Base-by-base conservation (phyloP, 2,329 filamentous ascomycete species). In the Diaporthe sp. region DNA sequence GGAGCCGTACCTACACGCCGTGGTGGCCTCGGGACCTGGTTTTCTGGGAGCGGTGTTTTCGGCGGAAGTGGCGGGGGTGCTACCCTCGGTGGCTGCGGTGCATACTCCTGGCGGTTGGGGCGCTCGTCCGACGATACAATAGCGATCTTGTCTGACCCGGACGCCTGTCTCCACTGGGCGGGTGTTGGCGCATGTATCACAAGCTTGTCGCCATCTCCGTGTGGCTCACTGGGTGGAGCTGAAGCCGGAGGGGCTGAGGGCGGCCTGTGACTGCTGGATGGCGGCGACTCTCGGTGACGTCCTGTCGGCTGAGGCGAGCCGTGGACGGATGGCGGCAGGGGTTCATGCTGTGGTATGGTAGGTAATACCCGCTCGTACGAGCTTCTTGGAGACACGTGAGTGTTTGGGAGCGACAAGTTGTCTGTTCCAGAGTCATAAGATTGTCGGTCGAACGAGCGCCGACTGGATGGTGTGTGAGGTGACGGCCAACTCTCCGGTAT, bases 41-140 rank as follows among this genome's bases (percentile, higher is more conserved):
- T 82, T 75, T 91, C 92, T 0, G 89, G 90, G 4, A 95, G 88
- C 0, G 94, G 94, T 1, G 93, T 95, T 83, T 96, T 96, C 13
- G 94, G 94, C 22, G 94, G 94, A 49, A 95, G 82, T 0, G 94
- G 94, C 8, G 94, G 94, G 5, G 94, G 92, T 75, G 90, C 90
- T 37, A 90, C 87, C 79, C 88, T 83, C 71, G 85, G 81, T 49
- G 79, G 78, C 60, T 78, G 79, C 47, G 80, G 80, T 49, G 75
- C 75, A 57, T 78, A 79, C 42, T 80, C 79, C 72, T 81, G 84
- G 76, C 82, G 85, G 74, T 85, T 85, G 0, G 91, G 89, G 68
- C 88, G 86, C 78, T 93, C 91, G 77, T 94, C 92, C 0, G 86
- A 83, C 60, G 88, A 87, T 74, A 88, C 87, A 73, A 94, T 90